Evolutionary conservation across 768 basidiomycete species (phyloP).

Genomic region (Tylopilus plumbeoviolaceoides): DNA sequence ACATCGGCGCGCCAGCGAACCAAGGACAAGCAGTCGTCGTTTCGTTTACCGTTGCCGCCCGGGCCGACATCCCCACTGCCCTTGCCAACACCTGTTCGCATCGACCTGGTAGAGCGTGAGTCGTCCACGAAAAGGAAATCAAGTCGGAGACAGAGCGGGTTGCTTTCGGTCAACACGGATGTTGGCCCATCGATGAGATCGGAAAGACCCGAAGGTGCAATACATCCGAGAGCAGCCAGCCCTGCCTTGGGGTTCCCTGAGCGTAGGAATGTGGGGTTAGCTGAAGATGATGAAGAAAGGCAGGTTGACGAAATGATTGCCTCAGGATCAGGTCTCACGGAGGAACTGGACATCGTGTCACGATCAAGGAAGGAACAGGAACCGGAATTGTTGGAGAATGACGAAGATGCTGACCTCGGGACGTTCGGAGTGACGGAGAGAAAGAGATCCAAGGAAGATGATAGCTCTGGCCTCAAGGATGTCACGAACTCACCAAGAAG

Average conservation of each 20-base stretch:
- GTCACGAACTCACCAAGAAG: slow-evolving; percentile 55
- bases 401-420: slow-evolving; percentile 24
- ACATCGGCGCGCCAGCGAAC: slow-evolving; percentile 40
- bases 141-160: slow-evolving; percentile 44
- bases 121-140: slow-evolving; percentile 26
- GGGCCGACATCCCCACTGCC: slow-evolving; percentile 40
- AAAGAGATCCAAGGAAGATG: slow-evolving; percentile 37
- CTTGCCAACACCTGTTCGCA: slow-evolving; percentile 29
- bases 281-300: slow-evolving; percentile 55
- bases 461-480: slow-evolving; percentile 48
- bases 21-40: slow-evolving; percentile 49
- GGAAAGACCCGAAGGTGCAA: slow-evolving; percentile 29
- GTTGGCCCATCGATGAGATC: slow-evolving; percentile 27
- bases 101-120: slow-evolving; percentile 34
- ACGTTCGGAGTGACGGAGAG: slow-evolving; percentile 35
- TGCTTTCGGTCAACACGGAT: slow-evolving; percentile 42
- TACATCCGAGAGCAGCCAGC: slow-evolving; percentile 55
- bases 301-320: slow-evolving; percentile 29
- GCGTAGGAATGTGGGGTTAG: slow-evolving; percentile 50
- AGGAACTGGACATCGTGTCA: slow-evolving; percentile 15
- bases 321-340: slow-evolving; percentile 10
- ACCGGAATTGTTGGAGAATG: slow-evolving; percentile 17
- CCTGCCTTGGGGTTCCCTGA: slow-evolving; percentile 65
- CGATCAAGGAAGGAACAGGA: slow-evolving; percentile 33
- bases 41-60: slow-evolving; percentile 46